phyloP scores from a whole-genome alignment of 768 basidiomycete species.

The Termitomyces heimii region DNA sequence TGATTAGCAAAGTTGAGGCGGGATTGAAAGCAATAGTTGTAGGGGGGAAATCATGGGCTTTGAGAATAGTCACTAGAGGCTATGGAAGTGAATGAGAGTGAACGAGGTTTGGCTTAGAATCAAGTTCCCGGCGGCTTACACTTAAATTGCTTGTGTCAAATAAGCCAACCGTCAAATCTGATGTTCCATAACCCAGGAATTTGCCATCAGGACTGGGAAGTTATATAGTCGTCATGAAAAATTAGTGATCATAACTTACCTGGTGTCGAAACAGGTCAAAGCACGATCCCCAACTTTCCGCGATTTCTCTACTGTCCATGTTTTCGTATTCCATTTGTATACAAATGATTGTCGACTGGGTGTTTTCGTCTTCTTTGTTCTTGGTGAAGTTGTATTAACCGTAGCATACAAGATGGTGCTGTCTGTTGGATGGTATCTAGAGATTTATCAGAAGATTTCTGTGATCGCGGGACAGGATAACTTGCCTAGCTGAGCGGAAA shows the following conservation, averaged over 20 bases:
- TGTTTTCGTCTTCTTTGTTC: conserved; percentile 47
- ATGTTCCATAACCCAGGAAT: conserved; percentile 79
- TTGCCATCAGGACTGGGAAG: conserved; percentile 67
- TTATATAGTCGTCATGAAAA: conserved; percentile 3
- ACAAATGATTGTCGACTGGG: conserved; percentile 57
- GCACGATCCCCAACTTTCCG: conserved; percentile 76
- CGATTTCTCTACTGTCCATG: conserved; percentile 60
- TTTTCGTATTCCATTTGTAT: conserved; percentile 66
- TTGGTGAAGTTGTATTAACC: conserved; percentile 62
- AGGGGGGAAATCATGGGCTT: conserved; percentile 92
- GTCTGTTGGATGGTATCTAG: conserved; percentile 53
- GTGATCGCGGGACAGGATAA: neutral
- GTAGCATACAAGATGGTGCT: conserved; percentile 58
- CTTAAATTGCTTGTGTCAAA: conserved; percentile 73
- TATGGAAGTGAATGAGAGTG: conserved; percentile 22
- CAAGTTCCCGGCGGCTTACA: conserved; percentile 37
- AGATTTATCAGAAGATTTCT: neutral
- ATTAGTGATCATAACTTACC: conserved; percentile 38
- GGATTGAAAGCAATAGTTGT: conserved; percentile 90
- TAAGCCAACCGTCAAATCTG: conserved; percentile 80
- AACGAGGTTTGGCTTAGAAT: neutral
- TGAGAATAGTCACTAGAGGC: conserved; percentile 84
- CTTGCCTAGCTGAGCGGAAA: conserved; percentile 58
- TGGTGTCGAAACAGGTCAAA: conserved; percentile 84
- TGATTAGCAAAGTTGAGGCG: conserved; percentile 70